A percentile compares a stretch with the other conserved stretches of the same genome.
phyloP scores from a whole-genome alignment of 1,139 yeast species.

The Hyphopichia buzzinii region DNA sequence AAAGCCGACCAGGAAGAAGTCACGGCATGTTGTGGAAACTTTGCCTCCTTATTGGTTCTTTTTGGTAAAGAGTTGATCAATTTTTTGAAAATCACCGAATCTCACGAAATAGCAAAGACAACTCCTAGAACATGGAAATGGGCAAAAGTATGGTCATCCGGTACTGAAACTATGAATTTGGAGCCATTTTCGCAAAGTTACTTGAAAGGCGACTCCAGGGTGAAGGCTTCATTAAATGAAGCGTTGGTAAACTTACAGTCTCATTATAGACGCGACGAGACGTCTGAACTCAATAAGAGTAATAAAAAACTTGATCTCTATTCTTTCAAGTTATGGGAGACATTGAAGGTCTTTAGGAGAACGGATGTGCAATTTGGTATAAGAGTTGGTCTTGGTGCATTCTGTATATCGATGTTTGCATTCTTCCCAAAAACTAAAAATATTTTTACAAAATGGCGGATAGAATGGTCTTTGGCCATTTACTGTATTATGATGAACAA shows the following conservation, averaged over 20 bases:
- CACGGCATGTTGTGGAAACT: constrained; percentile 83
- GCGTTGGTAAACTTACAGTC: constrained; percentile 35
- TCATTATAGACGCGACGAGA: constrained; percentile 19
- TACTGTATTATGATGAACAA: constrained; percentile 84
- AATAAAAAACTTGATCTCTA: constrained; percentile 7
- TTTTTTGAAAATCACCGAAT: constrained; percentile 47
- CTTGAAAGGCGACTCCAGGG: not conserved
- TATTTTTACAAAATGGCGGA: constrained; percentile 63
- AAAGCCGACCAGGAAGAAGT: constrained; percentile 74
- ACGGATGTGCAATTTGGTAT: constrained; percentile 78
- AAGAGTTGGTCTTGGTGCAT: constrained; percentile 77
- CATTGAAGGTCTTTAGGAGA: constrained; percentile 40
- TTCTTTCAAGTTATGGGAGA: constrained; percentile 30
- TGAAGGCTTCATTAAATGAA: constrained; percentile 27
- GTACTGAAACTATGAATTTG: not conserved
- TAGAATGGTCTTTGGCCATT: constrained; percentile 83
- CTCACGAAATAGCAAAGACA: constrained; percentile 33
- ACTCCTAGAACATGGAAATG: constrained; percentile 46
- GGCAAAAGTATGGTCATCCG: constrained; percentile 47
- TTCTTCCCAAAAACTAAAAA: constrained; percentile 56
- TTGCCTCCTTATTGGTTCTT: constrained; percentile 62
- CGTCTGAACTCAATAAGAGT: not conserved
- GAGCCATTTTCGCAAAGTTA: not conserved
- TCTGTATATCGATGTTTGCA: constrained; percentile 65
- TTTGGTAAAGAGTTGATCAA: constrained; percentile 57